A percentile compares a stretch with the other conserved stretches of the same genome.
Conservation (phyloP, 2,329 filamentous ascomycete species). For the Pseudogymnoascus sp. region DNA sequence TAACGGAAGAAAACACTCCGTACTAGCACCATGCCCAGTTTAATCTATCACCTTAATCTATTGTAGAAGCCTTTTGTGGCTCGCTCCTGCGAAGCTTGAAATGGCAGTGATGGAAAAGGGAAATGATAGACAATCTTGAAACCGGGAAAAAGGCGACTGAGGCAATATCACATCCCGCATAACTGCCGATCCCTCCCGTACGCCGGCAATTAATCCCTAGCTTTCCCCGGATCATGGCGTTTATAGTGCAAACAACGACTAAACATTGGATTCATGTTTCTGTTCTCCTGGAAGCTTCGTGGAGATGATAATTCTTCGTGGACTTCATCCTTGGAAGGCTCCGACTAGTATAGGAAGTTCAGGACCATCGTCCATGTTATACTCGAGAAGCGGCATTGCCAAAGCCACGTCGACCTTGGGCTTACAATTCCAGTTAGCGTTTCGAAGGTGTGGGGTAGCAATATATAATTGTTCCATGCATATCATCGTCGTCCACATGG, state of each 20-base stretch:
- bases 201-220: not conserved
- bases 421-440: not conserved
- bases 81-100: not conserved
- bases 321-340: not conserved
- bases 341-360: not conserved
- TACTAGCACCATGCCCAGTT: not conserved
- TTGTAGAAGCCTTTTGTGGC: not conserved
- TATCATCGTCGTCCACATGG: not conserved
- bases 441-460: slow-evolving; percentile 7
- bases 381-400: not conserved
- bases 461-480: slow-evolving; percentile 8
- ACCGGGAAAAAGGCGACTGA: not conserved
- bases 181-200: not conserved
- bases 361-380: not conserved
- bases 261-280: not conserved
- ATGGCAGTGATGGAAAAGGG: not conserved
- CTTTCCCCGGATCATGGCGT: slow-evolving; percentile 1
- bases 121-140: slow-evolving; percentile 3
- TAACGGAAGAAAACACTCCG: not conserved
- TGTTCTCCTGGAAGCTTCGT: not conserved
- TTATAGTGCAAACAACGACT: not conserved
- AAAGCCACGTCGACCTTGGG: not conserved
- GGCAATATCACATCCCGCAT: slow-evolving; percentile 3
- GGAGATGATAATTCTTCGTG: not conserved
- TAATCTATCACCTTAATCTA: not conserved